A percentile compares a stretch with the other conserved stretches of the same genome.
Evolutionary conservation across 306 rosid species (phyloP).

Genomic region (Prosopis cineraria): DNA sequence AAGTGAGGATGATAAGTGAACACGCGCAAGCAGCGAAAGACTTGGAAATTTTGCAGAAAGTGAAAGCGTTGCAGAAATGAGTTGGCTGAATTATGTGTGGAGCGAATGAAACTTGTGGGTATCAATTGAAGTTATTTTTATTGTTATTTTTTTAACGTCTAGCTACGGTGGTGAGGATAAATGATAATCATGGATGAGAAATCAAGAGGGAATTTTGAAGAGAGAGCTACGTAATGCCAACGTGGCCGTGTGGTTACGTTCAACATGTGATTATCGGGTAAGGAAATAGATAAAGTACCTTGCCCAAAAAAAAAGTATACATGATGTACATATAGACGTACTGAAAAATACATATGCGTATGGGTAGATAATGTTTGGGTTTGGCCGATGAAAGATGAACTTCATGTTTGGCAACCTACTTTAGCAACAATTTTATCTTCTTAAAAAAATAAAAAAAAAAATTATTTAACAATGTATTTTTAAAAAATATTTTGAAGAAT

Average conservation of each 20-base stretch:
- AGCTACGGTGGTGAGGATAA: neutral
- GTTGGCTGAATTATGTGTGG: constrained; percentile 20
- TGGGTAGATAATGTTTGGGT: too few species aligned
- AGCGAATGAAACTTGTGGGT: neutral
- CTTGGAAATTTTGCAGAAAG: constrained; percentile 11
- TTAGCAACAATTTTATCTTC: too few species aligned
- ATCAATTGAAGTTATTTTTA: neutral
- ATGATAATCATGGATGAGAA: neutral
- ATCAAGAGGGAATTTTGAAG: constrained; percentile 24
- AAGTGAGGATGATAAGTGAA: constrained; percentile 55
- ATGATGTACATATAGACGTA: too few species aligned
- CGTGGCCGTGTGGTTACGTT: constrained; percentile 39
- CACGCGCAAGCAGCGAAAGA: constrained; percentile 48
- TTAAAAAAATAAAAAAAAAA: too few species aligned
- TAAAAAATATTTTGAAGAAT: too few species aligned
- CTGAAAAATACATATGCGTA: too few species aligned
- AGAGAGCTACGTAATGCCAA: constrained; percentile 33
- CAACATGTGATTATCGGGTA: constrained; percentile 11
- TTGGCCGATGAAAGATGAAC: too few species aligned
- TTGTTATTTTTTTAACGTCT: neutral
- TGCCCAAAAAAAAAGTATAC: too few species aligned
- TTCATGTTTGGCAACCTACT: too few species aligned
- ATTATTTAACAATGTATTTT: too few species aligned
- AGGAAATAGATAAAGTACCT: neutral
- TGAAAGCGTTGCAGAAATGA: constrained; percentile 17